Base-by-base conservation (phyloP, 805 yeast genomes). In the Saccharomycopsis guyanensis region DNA sequence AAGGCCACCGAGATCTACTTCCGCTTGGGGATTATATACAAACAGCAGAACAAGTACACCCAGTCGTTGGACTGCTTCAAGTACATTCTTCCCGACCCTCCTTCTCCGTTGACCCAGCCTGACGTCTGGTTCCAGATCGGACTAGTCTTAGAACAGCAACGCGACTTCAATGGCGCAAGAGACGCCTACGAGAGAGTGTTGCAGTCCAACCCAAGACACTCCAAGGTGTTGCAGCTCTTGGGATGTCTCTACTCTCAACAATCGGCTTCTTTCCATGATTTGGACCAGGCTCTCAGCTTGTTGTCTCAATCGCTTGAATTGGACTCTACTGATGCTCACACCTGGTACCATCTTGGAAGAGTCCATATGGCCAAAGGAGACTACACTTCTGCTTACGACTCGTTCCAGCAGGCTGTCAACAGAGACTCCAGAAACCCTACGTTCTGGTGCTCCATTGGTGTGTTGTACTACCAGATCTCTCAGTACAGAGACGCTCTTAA, bases 111-210 rank as follows among this genome's bases (percentile, higher is more conserved):
- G 53, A 89, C 97, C 40, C 96, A 87, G 62, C 87, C 95, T 42
- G 98, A 93, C 62, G 94, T 93, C 45, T 93, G 97, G 97, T 93
- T 93, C 69, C 98, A 93, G 66, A 85, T 93, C 53, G 98, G 98
- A 35, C 84, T 88, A 27, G 97, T 93, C 1, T 73, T 93, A 57
- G 98, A 93, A 63, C 95, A 85, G 60, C 91, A 86, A 67, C 80
- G 87, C 58, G 96, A 88, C 59, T 91, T 86, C 75, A 77, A 73
- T 52, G 86, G 89, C 33, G 97, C 98, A 2, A 80, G 82, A 57
- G 97, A 89, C 53, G 97, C 97, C 6, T 93, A 93, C 63, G 96
- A 91, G 65, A 78, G 93, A 50, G 97, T 93, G 0, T 69, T 93
- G 46, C 78, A 78, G 56, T 89, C 85, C 38, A 87, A 87, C 61